These are phyloP conservation scores for Pterocarpus santalinus DNA, from an alignment of 306 rosid genomes.

Conservation along the genomic window DNA sequence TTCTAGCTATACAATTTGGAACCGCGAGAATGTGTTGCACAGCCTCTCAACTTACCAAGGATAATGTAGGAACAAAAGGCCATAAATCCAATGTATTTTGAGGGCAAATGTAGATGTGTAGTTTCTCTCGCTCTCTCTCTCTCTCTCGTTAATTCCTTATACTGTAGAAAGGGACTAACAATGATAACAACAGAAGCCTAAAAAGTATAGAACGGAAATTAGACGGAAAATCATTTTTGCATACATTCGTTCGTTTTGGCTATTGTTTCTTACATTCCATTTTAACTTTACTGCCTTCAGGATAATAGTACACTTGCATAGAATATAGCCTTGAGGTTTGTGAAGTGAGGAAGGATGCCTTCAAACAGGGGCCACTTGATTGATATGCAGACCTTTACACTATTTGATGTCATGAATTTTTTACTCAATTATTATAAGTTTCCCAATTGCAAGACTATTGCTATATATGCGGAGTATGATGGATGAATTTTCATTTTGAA, in stretches of 20 bases:
- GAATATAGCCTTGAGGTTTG: no score
- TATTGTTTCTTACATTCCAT: no score
- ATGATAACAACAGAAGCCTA: background rate
- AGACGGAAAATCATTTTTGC: background rate
- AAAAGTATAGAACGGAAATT: background rate
- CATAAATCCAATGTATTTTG: background rate
- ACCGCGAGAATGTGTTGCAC: slow-evolving; percentile 14
- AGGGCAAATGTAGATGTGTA: slow-evolving; percentile 2
- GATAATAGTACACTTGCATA: background rate
- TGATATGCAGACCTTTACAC: background rate
- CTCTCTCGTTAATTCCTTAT: no score
- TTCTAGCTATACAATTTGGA: background rate
- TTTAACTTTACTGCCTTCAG: background rate
- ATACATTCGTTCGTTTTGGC: background rate
- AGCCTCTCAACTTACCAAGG: background rate
- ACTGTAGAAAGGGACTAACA: no score
- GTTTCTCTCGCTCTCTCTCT: no score
- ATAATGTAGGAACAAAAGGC: background rate
- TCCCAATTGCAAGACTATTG: slow-evolving; percentile 16
- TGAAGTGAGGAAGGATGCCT: background rate
- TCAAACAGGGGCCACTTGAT: background rate
- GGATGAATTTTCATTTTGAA: slow-evolving; percentile 19
- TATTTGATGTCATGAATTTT: background rate
- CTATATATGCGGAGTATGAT: slow-evolving; percentile 13
- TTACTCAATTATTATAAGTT: background rate